A percentile compares a stretch with the other conserved stretches of the same genome.
Evolutionary conservation across 2,329 filamentous ascomycete genomes (phyloP).

Genomic region (Trichoderma semiorbis): DNA sequence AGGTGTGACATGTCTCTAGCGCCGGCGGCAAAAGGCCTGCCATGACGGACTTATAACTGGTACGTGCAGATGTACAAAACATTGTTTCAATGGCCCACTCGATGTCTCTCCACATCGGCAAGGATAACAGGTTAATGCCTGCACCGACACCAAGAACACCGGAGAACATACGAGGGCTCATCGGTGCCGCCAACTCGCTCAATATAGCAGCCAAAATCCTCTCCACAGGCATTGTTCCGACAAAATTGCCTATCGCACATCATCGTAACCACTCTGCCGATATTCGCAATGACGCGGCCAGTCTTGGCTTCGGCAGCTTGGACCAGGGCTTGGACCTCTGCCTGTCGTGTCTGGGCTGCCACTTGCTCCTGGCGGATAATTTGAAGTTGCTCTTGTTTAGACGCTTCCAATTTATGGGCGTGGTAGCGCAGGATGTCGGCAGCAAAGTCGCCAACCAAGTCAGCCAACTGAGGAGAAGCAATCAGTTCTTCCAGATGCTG

Average conservation of each 20-base stretch:
- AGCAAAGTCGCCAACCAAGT: conserved; percentile 7
- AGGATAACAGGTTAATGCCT: background rate
- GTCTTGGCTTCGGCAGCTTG: background rate
- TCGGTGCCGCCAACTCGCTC: background rate
- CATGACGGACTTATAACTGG: conserved; percentile 21
- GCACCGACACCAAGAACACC: conserved; percentile 9
- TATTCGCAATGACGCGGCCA: background rate
- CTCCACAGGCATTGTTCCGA: background rate
- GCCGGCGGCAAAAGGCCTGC: conserved; percentile 28
- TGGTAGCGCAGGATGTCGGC: background rate
- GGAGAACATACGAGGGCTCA: conserved; percentile 5
- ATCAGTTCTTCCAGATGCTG: background rate
- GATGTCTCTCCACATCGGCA: background rate
- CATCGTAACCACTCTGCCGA: background rate
- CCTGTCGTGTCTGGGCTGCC: background rate
- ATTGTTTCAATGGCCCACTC: background rate
- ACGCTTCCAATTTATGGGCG: background rate
- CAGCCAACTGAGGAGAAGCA: background rate
- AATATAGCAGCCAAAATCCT: background rate
- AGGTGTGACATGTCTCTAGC: conserved; percentile 28
- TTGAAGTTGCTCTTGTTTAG: background rate
- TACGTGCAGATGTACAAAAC: background rate
- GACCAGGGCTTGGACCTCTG: background rate
- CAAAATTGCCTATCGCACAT: background rate
- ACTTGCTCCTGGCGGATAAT: background rate